Conservation (phyloP, 305 asterid genomes). For the Fraxinus sp. region DNA sequence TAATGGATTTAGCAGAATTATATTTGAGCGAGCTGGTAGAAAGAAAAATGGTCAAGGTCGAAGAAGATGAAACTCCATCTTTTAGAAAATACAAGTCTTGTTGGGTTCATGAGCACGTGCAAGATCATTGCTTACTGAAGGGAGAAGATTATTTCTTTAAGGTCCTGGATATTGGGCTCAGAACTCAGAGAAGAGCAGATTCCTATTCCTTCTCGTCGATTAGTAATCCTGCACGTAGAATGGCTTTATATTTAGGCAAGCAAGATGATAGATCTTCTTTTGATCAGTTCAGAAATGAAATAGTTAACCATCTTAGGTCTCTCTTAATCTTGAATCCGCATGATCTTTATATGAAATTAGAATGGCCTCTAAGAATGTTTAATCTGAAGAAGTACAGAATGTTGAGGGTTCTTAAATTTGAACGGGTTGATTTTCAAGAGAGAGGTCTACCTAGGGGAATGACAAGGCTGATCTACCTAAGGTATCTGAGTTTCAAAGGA, state of each 20-base stretch:
- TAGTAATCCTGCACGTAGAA: neutral
- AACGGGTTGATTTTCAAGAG: too few relatives aligned
- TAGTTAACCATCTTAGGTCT: neutral
- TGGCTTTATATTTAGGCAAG: constrained; percentile 2
- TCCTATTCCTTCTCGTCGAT: neutral
- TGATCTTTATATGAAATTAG: too few relatives aligned
- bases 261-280: too few relatives aligned
- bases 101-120: constrained; percentile 14
- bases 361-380: too few relatives aligned
- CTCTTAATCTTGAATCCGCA: too few relatives aligned
- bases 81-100: neutral
- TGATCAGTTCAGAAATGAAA: neutral
- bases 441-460: too few relatives aligned
- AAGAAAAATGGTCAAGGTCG: neutral
- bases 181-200: too few relatives aligned
- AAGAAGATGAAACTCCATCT: neutral
- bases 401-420: too few relatives aligned
- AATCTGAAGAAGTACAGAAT: too few relatives aligned
- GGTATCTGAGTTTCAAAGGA: too few relatives aligned
- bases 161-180: neutral
- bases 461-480: too few relatives aligned
- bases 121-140: neutral
- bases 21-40: neutral
- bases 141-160: constrained; percentile 1
- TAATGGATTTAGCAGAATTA: neutral